Conservation (phyloP, 768 basidiomycete species). For the Podaxis sp. region DNA sequence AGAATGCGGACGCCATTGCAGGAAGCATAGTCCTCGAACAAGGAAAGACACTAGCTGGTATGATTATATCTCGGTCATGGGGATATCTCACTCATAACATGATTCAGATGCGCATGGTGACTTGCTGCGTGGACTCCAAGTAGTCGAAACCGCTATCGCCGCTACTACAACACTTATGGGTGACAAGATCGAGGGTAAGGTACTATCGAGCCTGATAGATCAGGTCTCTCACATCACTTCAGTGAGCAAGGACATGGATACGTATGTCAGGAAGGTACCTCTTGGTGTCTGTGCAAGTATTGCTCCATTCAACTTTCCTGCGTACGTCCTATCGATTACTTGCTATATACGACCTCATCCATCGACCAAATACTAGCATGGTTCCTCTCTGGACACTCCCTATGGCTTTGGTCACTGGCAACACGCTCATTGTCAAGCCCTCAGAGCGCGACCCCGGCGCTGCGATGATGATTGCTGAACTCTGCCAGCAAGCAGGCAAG, state of each 20-base stretch:
- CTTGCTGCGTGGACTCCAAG: conserved; percentile 87
- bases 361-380: conserved; percentile 51
- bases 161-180: conserved; percentile 83
- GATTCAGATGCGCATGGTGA: conserved; percentile 87
- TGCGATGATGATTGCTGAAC: conserved; percentile 95
- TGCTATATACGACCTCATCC: background rate
- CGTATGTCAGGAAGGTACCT: conserved; percentile 79
- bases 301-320: conserved; percentile 89
- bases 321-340: conserved; percentile 41
- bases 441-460: conserved; percentile 97
- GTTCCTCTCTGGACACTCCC: conserved; percentile 97
- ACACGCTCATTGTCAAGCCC: conserved; percentile 94
- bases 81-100: background rate
- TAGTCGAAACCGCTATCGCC: conserved; percentile 77
- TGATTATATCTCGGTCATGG: conserved; percentile 5
- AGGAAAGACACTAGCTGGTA: conserved; percentile 88
- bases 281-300: conserved; percentile 87
- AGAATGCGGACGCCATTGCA: conserved; percentile 83
- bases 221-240: conserved; percentile 2
- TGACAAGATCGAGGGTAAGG: conserved; percentile 84
- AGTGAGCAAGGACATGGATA: conserved; percentile 98
- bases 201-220: conserved; percentile 15
- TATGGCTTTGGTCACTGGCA: conserved; percentile 85
- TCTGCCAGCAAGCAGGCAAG: conserved; percentile 79
- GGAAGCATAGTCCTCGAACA: conserved; percentile 91